Evolutionary conservation across 2,329 filamentous ascomycete genomes (phyloP).

Genomic region (Thyridium curvatum): DNA sequence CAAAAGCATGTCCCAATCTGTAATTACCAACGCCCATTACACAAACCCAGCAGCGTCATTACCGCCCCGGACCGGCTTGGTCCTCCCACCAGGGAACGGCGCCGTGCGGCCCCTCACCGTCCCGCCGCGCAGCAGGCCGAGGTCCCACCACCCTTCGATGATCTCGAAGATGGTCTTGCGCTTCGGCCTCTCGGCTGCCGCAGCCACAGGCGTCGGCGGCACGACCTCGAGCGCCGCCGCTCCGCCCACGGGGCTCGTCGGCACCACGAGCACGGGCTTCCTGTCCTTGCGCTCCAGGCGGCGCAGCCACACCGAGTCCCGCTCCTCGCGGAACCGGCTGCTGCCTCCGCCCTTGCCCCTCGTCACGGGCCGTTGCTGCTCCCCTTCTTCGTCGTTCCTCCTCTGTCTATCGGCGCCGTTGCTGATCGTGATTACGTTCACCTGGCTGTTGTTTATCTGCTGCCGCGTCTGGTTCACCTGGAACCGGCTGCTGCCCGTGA

Average conservation of each 20-base stretch:
- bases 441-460: too few relatives aligned
- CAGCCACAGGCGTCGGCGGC: slow-evolving; percentile 2
- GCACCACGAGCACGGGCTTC: slow-evolving; percentile 4
- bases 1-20: neutral
- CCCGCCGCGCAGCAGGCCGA: slow-evolving; percentile 30
- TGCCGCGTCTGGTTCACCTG: too few relatives aligned
- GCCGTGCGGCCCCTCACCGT: slow-evolving; percentile 30
- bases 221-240: slow-evolving; percentile 1
- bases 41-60: slow-evolving; percentile 1
- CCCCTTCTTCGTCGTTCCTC: too few relatives aligned
- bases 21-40: slow-evolving; percentile 1
- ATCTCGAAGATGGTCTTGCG: slow-evolving; percentile 40
- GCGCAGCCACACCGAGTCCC: slow-evolving; percentile 5
- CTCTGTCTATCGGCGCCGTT: too few relatives aligned
- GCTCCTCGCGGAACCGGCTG: slow-evolving; percentile 5
- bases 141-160: slow-evolving; percentile 50
- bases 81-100: slow-evolving; percentile 1
- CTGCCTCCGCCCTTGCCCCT: slow-evolving; percentile 1
- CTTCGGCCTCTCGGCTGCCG: slow-evolving; percentile 20
- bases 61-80: neutral
- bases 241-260: slow-evolving; percentile 8
- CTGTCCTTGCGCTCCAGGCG: too few relatives aligned
- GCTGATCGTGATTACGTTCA: too few relatives aligned
- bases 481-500: too few relatives aligned
- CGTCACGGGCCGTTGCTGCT: neutral